Base-by-base conservation (phyloP, 345 rosid genomes). In the Angophora floribunda region DNA sequence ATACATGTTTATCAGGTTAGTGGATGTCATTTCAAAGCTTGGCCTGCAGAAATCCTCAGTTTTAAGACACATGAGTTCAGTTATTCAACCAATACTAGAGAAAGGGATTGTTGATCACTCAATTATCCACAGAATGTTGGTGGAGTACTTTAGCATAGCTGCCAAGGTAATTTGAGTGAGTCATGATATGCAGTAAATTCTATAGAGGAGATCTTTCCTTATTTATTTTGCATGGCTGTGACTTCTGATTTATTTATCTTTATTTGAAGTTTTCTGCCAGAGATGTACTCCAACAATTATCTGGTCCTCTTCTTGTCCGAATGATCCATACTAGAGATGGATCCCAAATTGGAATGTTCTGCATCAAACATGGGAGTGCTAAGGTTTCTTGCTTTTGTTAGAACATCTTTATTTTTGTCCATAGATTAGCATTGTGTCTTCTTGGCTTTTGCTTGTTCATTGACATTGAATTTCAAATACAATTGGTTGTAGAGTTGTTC, bases 321-420 rank as follows among this genome's bases (percentile, higher is more conserved):
- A 96, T 98, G 96, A 93, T 96, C 91, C 99, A 98, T 92, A 96
- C 99, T 28, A 95, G 94, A 89, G 99, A 98, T 89, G 99, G 99
- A 88, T 94, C 97, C 85, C 94, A 93, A 94, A 90, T 97, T 91
- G 99, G 97, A 65, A 92, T 95, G 88, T 94, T 97, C 59, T 95
- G 97, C 88, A 89, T 98, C 88, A 98, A 96, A 93, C 96, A 97
- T 93, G 99, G 99, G 89, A 95, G 94, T 89, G 97, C 99, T 59
- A 96, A 96, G 99, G 99, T 98, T 87, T 87, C 90, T 87, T 89
- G 75, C 51, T 87, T 52, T 51, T 52, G 85, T 52, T 86, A 21
- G 44, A 47, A 85, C n/a, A 7, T 30, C 67, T 36, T 65, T n/a
- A 12, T 30, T 80, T 79, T 52, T 52, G 12, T 86, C 86, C 26